Evolutionary conservation across 1,284 basidiomycete genomes (phyloP), one percentile per base, ranked within the genome.

Genomic region (Sporisorium iseilematis-ciliati): DNA sequence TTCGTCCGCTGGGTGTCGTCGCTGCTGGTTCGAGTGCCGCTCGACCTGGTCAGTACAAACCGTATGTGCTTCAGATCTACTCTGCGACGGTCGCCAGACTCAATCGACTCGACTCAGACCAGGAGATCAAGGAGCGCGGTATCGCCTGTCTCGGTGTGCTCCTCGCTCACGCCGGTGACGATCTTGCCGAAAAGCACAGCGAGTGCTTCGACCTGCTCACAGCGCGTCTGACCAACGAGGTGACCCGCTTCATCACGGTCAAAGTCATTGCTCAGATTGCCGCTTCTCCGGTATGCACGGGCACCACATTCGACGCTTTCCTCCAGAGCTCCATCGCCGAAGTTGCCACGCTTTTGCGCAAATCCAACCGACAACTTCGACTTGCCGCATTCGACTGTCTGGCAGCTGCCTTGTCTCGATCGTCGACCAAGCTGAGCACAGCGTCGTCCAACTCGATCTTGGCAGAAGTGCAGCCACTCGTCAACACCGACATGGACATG

Each of bases 71-170:
- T 33, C 56, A 65, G 29, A 66, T 97, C 5, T 96, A 95, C 84
- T 87, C 89, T 12, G 91, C 92, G 57, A 91, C 93, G 3, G 87
- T 92, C 2, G 85, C 87, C 21, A 89, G 94, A 40, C 87, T 99
- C 42, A 89, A 88, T 54, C 92, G 90, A 56, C 89, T 92, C 65
- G 92, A 94, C 72, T 94, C 94, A 4, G 96, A 98, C 84, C 91
- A 93, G 12, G 94, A 97, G 75, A 93, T 99, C 35, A 90, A 93
- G 43, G 89, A 90, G 40, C 90, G 90, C 72, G 94, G 94, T 0
- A 91, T 98, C 79, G 90, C 91, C 35, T 91, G 90, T 46, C 89
- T 97, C 40, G 94, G 92, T 1, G 92, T 93, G 80, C 86, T 98
- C 5, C 92, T 97, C 89, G 89, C 94, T 40, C 91, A 91, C 74